Base-by-base conservation (phyloP, 257 asterid species). In the Lithospermum erythrorhizon region DNA sequence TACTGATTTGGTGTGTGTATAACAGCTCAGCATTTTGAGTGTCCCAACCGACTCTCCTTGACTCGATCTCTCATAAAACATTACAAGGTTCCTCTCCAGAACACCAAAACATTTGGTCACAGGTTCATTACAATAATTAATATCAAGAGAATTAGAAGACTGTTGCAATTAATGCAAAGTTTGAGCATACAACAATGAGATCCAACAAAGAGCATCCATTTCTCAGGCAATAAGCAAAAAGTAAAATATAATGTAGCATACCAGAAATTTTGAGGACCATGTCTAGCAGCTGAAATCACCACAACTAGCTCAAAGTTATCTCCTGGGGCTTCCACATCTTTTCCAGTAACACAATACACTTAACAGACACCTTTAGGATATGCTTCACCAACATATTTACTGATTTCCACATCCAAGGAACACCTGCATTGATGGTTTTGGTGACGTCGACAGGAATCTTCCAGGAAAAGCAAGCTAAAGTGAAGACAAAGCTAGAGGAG, bases 221-320 rank as follows among this genome's bases (percentile, higher is more conserved):
- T 22, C 57, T n/a, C 20, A 7, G 25, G 49, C 17, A 41, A 41
- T 41, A 41, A 41, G 5, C 49, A 41, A 41, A 41, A 41, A 41
- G 6, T 11, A 60, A 61, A 53, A 13, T 62, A 41, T n/a, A n/a
- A n/a, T n/a, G n/a, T n/a, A n/a, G n/a, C 84, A 21, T 76, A 88
- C 98, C 98, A 88, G 74, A 91, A 91, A 72, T 88, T 91, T 71
- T 88, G 95, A 65, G 98, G 98, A 82, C 95, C 88, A 60, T 70
- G 87, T 69, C 91, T 86, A 66, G 86, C 81, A 72, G 98, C 96
- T 75, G 82, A 88, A 79, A 91, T 86, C 55, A 88, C 90, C 71
- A 88, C 94, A 73, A 80, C 96, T 72, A 91, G 87, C 80, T 84
- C 95, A 78, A 91, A 91, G 65, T 88, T 79, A 17, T 75, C 76